These are phyloP conservation scores for Cladosporium cucumerinum DNA, from an alignment of 2,329 filamentous ascomycete species.

Conservation along the genomic window DNA sequence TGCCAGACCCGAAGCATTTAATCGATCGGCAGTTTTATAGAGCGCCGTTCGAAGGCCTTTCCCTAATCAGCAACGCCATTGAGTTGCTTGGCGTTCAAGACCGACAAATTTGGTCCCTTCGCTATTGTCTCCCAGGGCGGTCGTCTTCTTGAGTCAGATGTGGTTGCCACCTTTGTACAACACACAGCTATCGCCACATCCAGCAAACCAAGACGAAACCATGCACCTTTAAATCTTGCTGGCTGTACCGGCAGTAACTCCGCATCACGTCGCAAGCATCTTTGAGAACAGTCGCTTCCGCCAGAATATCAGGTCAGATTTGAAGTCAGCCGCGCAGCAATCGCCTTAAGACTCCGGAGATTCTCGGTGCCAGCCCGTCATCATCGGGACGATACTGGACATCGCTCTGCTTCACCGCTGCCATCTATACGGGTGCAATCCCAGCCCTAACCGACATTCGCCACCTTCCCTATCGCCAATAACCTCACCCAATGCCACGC, in stretches of 20 bases:
- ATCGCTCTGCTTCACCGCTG: neutral
- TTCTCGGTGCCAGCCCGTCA: neutral
- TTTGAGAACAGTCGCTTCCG: neutral
- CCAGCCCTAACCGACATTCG: constrained; percentile 4
- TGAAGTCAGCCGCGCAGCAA: neutral
- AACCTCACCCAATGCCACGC: constrained; percentile 1
- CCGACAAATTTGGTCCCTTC: constrained; percentile 4
- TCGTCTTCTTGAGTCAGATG: constrained; percentile 3
- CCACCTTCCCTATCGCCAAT: neutral
- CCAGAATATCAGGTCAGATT: neutral
- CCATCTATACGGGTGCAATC: neutral
- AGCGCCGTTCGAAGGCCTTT: constrained; percentile 7
- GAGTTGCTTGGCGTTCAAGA: constrained; percentile 14
- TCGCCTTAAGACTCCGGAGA: neutral
- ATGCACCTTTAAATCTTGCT: constrained; percentile 14
- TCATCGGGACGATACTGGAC: neutral
- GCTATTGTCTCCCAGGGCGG: neutral
- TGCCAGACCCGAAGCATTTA: neutral
- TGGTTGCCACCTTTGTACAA: constrained; percentile 1
- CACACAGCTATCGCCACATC: constrained; percentile 7
- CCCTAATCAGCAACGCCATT: constrained; percentile 13
- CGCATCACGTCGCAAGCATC: constrained; percentile 9
- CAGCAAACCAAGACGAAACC: constrained; percentile 3
- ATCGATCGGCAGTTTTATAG: constrained; percentile 11
- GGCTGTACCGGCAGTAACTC: constrained; percentile 12